Base-by-base conservation (phyloP, 202 grass and related monocot species). In the Hordeum pubiflorum region DNA sequence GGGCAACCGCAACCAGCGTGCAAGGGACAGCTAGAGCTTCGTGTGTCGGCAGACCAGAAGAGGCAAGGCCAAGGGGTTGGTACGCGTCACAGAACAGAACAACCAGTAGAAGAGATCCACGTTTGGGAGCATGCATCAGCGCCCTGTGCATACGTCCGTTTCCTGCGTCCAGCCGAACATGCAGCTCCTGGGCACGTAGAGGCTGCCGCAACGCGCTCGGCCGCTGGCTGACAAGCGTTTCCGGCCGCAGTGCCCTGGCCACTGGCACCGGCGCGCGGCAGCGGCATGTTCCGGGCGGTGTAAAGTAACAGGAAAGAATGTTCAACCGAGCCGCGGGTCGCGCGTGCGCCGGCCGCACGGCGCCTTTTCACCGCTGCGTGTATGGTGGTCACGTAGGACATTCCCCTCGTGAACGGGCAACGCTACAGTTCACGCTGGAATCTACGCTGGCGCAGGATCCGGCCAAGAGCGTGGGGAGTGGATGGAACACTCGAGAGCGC, bases 391-490 rank as follows among this genome's bases (percentile, higher is more conserved):
- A 33, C 5, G 2, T 1, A 41, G 4, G 37, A 31, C 58, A 63
- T 39, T 22, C 78, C 48, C 37, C 24, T 17, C 77, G 63, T 23
- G 68, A 60, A 33, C 55, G 68, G 10, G 60, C 6, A 22, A 41
- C 41, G 61, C 76, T 34, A 22, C 41, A 54, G 76, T 15, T 1
- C 6, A 6, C 27, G 62, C 66, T 15, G 32, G 9, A 84, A 88
- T 88, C 69, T 78, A 34, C 7, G 18, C 78, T 46, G 57, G 65
- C 43, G 21, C 10, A 6, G 44, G 82, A 65, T 65, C 46, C 77
- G 57, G 64, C 63, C 78, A 85, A 77, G 57, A 27, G 34, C 13
- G 87, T 77, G 10, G 82, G 71, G 62, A 44, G 56, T 72, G 29
- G 15, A 26, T 0, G 5, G 46, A 82, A 58, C 64, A 10, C 78